Evolutionary conservation across 805 yeast species (phyloP), one percentile per base, ranked within the genome.

Genomic region (Myxozyma neglecta): DNA sequence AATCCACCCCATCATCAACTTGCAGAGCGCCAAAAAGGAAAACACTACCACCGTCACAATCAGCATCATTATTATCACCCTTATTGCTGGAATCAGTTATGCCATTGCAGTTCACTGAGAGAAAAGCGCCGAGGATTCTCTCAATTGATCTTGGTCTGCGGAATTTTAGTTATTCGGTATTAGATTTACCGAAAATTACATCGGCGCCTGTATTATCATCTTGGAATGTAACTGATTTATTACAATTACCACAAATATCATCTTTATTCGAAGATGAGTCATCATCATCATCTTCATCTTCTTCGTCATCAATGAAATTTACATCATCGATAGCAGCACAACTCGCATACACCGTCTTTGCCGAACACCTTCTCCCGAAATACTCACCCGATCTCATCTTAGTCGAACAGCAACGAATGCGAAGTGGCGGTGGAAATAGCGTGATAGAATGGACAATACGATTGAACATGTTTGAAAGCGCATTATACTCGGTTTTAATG

Each of bases 341-440:
- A n/a, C 35, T 59, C 8, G 58, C 62, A 8, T 59, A 59, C 53
- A 14, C 43, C 16, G n/a, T 51, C 6, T 59, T 59, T 18, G 55
- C 53, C 4, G 54, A 58, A n/a, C 14, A 45, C 20, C 32, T 59
- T 35, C 59, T 59, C 13, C 58, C 62, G 14, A 34, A 42, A 53
- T 53, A 37, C 0, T 29, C 61, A 0, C 81, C 83, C 0, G 79
- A 80, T 62, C 63, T 78, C 1, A 74, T 80, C 4, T 66, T 82
- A 10, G 71, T 83, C 5, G 87, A 83, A 67, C 69, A 84, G 60
- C 87, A 83, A 67, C 68, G 87, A 49, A 75, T 77, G 35, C 72
- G 86, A 58, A 76, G 81, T 0, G 73, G 70, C 67, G 79, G 84
- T 0, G 74, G 79, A 2, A 72, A 72, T 14, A 70, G 68, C 14